phyloP scores from a whole-genome alignment of 1,284 basidiomycete genomes.

The Cutaneotrichosporon daszewskae region DNA sequence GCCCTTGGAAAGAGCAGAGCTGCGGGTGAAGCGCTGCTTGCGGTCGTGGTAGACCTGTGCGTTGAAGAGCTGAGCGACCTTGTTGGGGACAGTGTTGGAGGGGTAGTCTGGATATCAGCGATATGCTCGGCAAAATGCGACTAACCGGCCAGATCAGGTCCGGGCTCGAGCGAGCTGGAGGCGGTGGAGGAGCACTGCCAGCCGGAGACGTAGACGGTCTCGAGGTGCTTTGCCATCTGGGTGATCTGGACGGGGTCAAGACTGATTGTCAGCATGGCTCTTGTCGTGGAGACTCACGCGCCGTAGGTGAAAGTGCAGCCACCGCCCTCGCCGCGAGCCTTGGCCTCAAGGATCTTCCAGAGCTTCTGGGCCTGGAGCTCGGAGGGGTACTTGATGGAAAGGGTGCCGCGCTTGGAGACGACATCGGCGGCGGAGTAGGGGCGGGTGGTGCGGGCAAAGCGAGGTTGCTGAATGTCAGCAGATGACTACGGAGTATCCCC shows the following conservation, averaged over 20 bases:
- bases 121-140: slow-evolving; percentile 4
- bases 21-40: slow-evolving; percentile 61
- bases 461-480: slow-evolving; percentile 58
- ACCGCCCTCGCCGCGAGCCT: slow-evolving; percentile 46
- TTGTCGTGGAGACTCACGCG: slow-evolving; percentile 62
- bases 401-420: slow-evolving; percentile 86
- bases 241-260: slow-evolving; percentile 92
- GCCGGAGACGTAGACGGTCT: slow-evolving; percentile 92
- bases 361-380: slow-evolving; percentile 83
- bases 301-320: slow-evolving; percentile 64
- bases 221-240: slow-evolving; percentile 92
- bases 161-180: slow-evolving; percentile 92
- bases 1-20: slow-evolving; percentile 44
- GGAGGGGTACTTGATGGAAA: slow-evolving; percentile 81
- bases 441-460: slow-evolving; percentile 76
- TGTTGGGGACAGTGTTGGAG: slow-evolving; percentile 59
- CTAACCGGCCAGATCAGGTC: slow-evolving; percentile 77
- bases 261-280: slow-evolving; percentile 47
- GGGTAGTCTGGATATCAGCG: slow-evolving; percentile 51
- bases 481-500: not conserved
- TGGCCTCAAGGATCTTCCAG: slow-evolving; percentile 53
- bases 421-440: slow-evolving; percentile 92
- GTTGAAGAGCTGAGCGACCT: slow-evolving; percentile 59
- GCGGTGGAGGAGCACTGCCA: slow-evolving; percentile 90
- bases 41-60: slow-evolving; percentile 61